Evolutionary conservation across 2,329 filamentous ascomycete species (phyloP), one percentile per base, ranked within the genome.

Genomic region (Paraphoma sp.): DNA sequence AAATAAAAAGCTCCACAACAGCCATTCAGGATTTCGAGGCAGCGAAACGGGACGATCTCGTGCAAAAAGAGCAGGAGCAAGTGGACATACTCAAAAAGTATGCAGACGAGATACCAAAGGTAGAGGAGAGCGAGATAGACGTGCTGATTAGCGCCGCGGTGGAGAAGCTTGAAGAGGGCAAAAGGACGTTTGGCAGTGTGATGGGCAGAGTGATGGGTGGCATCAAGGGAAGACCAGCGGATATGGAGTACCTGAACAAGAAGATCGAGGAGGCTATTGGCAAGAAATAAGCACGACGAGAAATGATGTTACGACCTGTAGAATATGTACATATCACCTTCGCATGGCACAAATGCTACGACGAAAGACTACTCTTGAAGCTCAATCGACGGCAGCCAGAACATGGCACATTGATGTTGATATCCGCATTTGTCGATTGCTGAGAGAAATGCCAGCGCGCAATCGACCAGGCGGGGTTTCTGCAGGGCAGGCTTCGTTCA

Each of bases 41-140:
- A 1, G 89, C 87, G 1, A 86, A 86, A 3, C 82, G 91, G 40
- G 78, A 84, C 23, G 91, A 94, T 72, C 77, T 94, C 36, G 88
- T 85, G 0, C 84, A 87, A 54, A 90, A 90, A 78, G 90, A 94
- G 79, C 80, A 86, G 59, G 79, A 78, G 10, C 89, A 93, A 77
- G 78, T 89, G 47, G 77, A 77, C 31, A 82, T 94, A 2, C 71
- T 93, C 67, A 82, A 88, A 40, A 87, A 87, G 65, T 92, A 92
- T 74, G 79, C 86, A 4, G 80, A 82, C 7, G 80, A 78, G 57
- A 83, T 92, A 11, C 79, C 87, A 74, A 83, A 81, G 11, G 67
- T 92, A 51, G 76, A 79, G 1, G 81, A 84, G 58, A 85, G 84
- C 5, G 84, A 91, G 71, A 78, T 93, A 17, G 80, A 79, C 68